Evolutionary conservation across 306 rosid species (phyloP).

Genomic region (Cucurbita ficifolia): DNA sequence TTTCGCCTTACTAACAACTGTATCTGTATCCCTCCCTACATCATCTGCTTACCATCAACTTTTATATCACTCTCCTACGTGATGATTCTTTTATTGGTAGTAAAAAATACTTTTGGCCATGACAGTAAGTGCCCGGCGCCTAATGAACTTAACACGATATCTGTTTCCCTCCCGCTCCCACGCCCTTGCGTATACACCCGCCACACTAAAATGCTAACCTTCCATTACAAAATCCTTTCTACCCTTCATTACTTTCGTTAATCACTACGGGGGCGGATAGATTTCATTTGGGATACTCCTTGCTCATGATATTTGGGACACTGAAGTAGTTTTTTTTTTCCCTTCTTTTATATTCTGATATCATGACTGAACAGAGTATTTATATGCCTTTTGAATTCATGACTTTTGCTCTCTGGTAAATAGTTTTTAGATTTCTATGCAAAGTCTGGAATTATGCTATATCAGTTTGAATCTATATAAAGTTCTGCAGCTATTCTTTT

Average conservation of each 20-base stretch:
- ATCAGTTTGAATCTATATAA: background rate
- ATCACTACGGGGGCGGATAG: background rate
- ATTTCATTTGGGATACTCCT: background rate
- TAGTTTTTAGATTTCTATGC: background rate
- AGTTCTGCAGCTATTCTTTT: background rate
- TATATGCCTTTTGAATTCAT: background rate
- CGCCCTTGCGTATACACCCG: background rate
- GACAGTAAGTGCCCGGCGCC: too few species aligned
- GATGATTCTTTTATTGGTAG: too few species aligned
- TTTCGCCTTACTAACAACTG: background rate
- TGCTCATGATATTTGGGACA: background rate
- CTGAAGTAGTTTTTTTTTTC: background rate
- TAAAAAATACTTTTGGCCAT: too few species aligned
- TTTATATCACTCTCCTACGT: too few species aligned
- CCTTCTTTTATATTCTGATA: background rate
- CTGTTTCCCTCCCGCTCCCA: background rate
- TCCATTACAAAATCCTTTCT: background rate
- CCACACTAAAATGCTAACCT: background rate
- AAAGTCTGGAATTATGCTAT: background rate
- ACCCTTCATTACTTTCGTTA: background rate
- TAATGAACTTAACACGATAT: too few species aligned
- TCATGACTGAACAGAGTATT: background rate
- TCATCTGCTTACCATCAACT: too few species aligned
- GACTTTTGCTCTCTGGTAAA: background rate
- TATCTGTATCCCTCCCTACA: background rate